Base-by-base conservation (phyloP, 176 grass and related monocot species). In the Carex littledalei region DNA sequence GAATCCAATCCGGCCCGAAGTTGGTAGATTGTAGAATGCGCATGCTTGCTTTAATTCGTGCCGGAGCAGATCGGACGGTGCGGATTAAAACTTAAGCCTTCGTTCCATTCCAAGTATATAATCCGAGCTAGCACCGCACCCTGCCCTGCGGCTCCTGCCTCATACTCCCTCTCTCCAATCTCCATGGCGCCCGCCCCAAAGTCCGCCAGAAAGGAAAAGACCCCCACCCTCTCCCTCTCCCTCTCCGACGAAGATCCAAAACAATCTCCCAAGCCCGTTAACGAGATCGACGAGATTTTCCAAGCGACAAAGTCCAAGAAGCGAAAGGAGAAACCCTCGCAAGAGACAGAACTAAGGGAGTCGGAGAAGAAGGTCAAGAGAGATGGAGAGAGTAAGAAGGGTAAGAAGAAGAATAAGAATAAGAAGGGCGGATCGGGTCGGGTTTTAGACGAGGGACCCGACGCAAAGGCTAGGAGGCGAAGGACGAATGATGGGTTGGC, bases 281-380 rank as follows among this genome's bases (percentile, higher is more conserved):
- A 95, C 74, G 93, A 95, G 83, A 95, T 95, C 80, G 89, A 92
- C 54, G 91, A 95, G 32, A 95, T 95, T 84, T 95, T 95, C 84
- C 39, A 89, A 78, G 78, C 73, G 43, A 85, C 86, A 2, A 95
- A 92, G 78, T 49, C 77, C 8, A 85, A 71, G 81, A 92, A 93
- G 87, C 80, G 63, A n/a, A 85, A 78, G 16, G 81, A 56, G 39
- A 84, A 88, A 4, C 73, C 16, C 55, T 56, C 49, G 6, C 64
- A 81, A 35, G 41, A 71, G 43, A 13, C 0, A 16, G 75, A 87
- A 76, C 92, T 79, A 72, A 17, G 74, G 52, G 88, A 58, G 26
- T 29, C 26, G 26, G 26, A 29, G 29, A 29, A 29, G 29, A 29
- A 29, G 29, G 29, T 29, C 34, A 81, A 7, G 14, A 71, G 45